These are phyloP conservation scores for Phytopythium helicoides DNA, from an alignment of 352 stramenopile genomes.

Conservation along the genomic window DNA sequence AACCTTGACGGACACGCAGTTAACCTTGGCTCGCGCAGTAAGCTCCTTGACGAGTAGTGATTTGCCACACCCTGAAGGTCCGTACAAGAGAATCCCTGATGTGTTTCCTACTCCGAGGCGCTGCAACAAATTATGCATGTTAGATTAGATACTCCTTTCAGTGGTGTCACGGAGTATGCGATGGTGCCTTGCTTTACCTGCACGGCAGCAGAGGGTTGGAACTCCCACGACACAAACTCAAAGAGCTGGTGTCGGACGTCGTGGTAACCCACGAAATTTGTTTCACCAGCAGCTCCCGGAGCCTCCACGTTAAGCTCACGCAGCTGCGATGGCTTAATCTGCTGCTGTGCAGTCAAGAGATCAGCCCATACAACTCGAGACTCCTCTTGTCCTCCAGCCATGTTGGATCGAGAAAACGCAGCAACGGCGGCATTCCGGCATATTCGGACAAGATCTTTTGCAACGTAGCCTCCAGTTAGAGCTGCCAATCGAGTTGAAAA, in stretches of 20 bases:
- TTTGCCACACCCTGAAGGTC: conserved; percentile 81
- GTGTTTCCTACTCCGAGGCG: conserved; percentile 60
- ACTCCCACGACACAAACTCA: conserved; percentile 70
- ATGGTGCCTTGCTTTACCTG: conserved; percentile 31
- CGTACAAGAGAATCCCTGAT: conserved; percentile 75
- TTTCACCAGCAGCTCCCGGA: conserved; percentile 24
- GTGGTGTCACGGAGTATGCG: background rate
- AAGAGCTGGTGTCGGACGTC: conserved; percentile 51
- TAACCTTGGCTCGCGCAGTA: conserved; percentile 56
- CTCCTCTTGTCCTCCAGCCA: background rate
- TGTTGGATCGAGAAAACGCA: conserved; percentile 14
- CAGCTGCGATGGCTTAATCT: conserved; percentile 72
- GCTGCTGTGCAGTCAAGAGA: conserved; percentile 46
- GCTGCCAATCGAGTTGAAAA: conserved; percentile 42
- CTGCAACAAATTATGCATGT: conserved; percentile 22
- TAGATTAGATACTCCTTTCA: conserved; percentile 1
- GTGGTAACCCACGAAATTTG: conserved; percentile 66
- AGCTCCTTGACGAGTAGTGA: conserved; percentile 71
- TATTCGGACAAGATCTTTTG: conserved; percentile 72
- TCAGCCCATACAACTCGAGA: conserved; percentile 33
- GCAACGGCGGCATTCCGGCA: conserved; percentile 55
- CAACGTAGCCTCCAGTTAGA: conserved; percentile 72
- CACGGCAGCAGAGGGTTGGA: conserved; percentile 56
- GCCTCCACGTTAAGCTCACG: conserved; percentile 71
- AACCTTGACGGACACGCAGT: conserved; percentile 85